Evolutionary conservation across 2,329 filamentous ascomycete species (phyloP), one percentile per base, ranked within the genome.

Genomic region (Hyphodiscus sp.): DNA sequence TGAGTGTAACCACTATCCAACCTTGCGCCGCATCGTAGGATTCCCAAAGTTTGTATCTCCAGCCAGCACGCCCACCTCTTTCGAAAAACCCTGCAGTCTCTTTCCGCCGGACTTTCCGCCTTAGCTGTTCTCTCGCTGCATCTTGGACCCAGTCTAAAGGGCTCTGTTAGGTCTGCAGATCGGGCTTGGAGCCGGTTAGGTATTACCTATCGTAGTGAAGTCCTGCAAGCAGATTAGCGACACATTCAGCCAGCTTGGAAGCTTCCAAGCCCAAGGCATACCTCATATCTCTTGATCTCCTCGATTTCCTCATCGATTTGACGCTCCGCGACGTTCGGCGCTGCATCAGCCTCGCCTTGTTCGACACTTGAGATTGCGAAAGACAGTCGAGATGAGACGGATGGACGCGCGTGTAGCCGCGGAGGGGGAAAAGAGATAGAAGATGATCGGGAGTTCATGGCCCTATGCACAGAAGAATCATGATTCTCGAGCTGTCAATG

Each of bases 261-360:
- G 3, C 15, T 47, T 41, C 15, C 33, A 29, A 47, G 56, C 49
- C 46, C 30, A 60, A 48, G 20, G 58, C 71, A 58, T 69, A 85
- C 82, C 74, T 96, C 94, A 73, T 99, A 99, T 74, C 92, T 82
- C 74, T 96, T 96, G 69, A 99, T 97, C 75, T 96, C 87, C 23
- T 88, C 91, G 67, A 99, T 96, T 74, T 99, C 94, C 67, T 97
- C 91, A 57, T 91, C 87, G 61, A 95, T 89, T 58, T 86, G 82
- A 57, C 85, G 81, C 65, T 88, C 82, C 52, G 78, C 82, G 26
- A 76, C 70, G 33, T 69, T 76, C 11, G 75, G 72, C 47, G 75
- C 73, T 56, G 73, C 73, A 18, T 73, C 72, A 55, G 76, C 73
- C 55, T 85, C 79, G 57, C 82, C 84, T 58, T 77, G 77, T 69